Base-by-base conservation (phyloP, 2,329 filamentous ascomycete genomes). In the Alternaria hordeiaustralica region DNA sequence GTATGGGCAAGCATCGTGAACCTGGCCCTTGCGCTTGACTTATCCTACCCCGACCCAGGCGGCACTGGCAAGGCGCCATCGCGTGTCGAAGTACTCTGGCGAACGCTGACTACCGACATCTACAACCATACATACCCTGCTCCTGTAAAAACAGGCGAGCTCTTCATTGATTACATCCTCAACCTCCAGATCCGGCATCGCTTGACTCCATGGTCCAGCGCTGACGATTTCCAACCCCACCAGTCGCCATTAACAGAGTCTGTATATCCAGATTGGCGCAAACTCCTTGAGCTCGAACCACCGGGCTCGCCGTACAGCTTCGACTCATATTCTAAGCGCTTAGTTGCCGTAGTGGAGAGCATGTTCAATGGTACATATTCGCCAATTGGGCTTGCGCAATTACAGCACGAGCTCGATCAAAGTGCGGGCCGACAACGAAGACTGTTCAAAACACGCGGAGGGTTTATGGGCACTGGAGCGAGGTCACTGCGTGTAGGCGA, bases 311-410 rank as follows among this genome's bases (percentile, higher is more conserved):
- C 66, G 2, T 73, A 70, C 58, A 63, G 36, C 26, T 49, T 72
- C 2, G 49, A 50, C 1, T 44, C 33, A 3, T 75, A 75, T 47
- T 67, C 67, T 36, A 18, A 68, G 44, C 71, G 72, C 6, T 60
- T 75, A 4, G 44, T 61, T 3, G 58, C 58, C 1, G 61, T 74
- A 3, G 67, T 75, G 6, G 68, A 71, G 58, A 66, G 60, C 30
- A 73, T 74, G 69, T 75, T 75, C 65, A 69, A 71, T 23, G 73
- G 71, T n/a, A 71, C 68, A 0, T 75, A 75, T 49, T 70, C 71
- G 20, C 70, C 73, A n/a, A 71, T 75, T 18, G 70, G 67, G 3
- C 63, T 74, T 15, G 65, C 71, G 11, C 70, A 75, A 26, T 54
- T 75, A 5, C 72, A 75, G n/a, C 71, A 75, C 30, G 71, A 75